Percentiles rank a stretch among this genome's conserved stretches.
Conservation (phyloP, 352 stramenopile species). For the Phytophthora chlamydospora region DNA sequence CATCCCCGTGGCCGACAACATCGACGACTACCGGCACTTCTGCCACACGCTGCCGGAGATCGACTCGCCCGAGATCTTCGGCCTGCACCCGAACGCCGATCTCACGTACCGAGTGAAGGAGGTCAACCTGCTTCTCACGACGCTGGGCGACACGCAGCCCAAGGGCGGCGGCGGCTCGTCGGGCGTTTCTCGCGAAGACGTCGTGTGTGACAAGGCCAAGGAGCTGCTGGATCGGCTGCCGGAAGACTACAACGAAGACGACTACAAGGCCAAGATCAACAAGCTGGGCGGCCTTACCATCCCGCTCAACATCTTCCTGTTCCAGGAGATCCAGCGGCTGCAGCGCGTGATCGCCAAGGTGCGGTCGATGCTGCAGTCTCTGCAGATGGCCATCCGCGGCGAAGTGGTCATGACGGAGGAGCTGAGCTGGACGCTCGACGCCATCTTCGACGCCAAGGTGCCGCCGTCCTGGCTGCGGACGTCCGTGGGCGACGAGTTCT, state of each 20-base stretch:
- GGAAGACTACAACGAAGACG: slow-evolving; percentile 97
- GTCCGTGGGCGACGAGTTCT: slow-evolving; percentile 97
- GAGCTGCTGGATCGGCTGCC: slow-evolving; percentile 95
- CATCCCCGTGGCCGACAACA: slow-evolving; percentile 92
- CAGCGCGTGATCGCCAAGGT: slow-evolving; percentile 97
- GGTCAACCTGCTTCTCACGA: slow-evolving; percentile 94
- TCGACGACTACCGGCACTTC: slow-evolving; percentile 96
- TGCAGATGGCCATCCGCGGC: slow-evolving; percentile 97
- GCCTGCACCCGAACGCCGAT: slow-evolving; percentile 98
- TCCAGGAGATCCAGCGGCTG: slow-evolving; percentile 98
- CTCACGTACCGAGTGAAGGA: slow-evolving; percentile 98
- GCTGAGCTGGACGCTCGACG: slow-evolving; percentile 94
- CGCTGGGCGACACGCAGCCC: slow-evolving; percentile 96
- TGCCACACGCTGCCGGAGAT: slow-evolving; percentile 96
- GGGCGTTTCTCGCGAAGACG: slow-evolving; percentile 94
- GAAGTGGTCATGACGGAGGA: slow-evolving; percentile 98
- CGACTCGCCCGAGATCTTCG: slow-evolving; percentile 99
- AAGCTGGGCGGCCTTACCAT: slow-evolving; percentile 96
- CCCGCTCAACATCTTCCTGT: slow-evolving; percentile 98
- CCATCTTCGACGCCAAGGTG: slow-evolving; percentile 97
- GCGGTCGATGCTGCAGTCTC: slow-evolving; percentile 93
- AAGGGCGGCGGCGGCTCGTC: slow-evolving; percentile 92
- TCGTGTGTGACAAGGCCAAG: slow-evolving; percentile 96
- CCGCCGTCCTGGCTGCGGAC: slow-evolving; percentile 96
- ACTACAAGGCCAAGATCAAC: slow-evolving; percentile 97